Evolutionary conservation across 306 rosid genomes (phyloP), one percentile per base, ranked within the genome.

Genomic region (Rosa lucieae): DNA sequence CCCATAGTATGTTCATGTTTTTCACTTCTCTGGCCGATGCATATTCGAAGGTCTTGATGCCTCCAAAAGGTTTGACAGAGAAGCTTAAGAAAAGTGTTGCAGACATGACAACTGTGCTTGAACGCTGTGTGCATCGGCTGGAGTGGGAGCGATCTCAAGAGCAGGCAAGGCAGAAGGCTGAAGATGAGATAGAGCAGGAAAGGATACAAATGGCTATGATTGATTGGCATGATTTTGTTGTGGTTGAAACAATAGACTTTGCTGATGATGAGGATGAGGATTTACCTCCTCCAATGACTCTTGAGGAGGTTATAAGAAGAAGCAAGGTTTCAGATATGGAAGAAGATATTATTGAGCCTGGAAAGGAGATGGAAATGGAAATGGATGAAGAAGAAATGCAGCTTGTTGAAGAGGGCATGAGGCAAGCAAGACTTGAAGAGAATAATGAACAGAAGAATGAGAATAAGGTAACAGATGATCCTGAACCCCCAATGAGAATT

Each of bases 181-280:
- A 92, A 80, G 94, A 92, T 85, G 98, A 95, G 82, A 88, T 92
- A 85, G 97, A 92, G 85, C 99, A 91, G 85, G 99, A 95, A 87
- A 91, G 96, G 80, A 18, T 89, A 59, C 92, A 91, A 44, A 95
- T 95, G 99, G 97, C 96, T 40, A 95, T 95, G 99, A 95, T 95
- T 80, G 99, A 95, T 86, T 95, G 99, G 98, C 98, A 95, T 89
- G 99, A 95, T 85, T 92, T 95, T 95, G 98, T 91, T 55, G 98
- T 92, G 87, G 98, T 95, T 78, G 98, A 95, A 81, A 68, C 92
- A 4, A 92, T 95, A 76, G 99, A 95, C 78, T 95, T 95, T 89
- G 98, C 82, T 63, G 98, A 95, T 52, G 99, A 95, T 37, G 98
- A 95, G 93, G 99, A 92, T 81, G 95, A 92, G 81, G 99, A 89